Base-by-base conservation (phyloP, 2,329 filamentous ascomycete species). In the Claviceps sp. region DNA sequence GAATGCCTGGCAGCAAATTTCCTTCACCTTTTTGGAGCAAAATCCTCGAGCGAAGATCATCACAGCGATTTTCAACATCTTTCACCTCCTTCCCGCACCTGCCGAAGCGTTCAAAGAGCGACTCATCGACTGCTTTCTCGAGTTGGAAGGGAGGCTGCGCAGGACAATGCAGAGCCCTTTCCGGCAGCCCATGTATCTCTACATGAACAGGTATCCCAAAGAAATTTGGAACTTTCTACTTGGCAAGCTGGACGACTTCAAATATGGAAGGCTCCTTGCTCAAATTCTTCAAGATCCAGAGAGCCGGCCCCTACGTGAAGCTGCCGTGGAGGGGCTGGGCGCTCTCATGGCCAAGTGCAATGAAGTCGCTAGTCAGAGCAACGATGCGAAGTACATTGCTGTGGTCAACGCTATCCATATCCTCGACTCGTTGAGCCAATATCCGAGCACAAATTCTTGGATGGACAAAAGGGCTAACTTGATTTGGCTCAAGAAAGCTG, bases 11-110 rank as follows among this genome's bases (percentile, higher is more conserved):
- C 90, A 97, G 64, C 88, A 90, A 61, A 87, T 93, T 1, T 96
- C 91, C 0, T 98, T 98, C 66, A 90, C 85, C 1, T 83, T 96
- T 58, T 88, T 97, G 53, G 94, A 98, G 65, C 90, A 97, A 63
- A 86, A 93, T 59, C 79, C 80, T 14, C 83, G 88, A 59, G 95
- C 98, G 85, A 95, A 93, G 69, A 86, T 97, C 46, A 88, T 97
- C 39, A 86, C 89, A 2, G 88, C 91, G 0, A 94, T 97, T 50
- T 85, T 98, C 65, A 93, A 95, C 62, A 91, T 98, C 52, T 98
- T 98, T 66, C 90, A 97, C 64, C 77, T 98, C n/a, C 75, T 99
- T 4, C 93, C 94, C 0, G 78, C 88, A 0, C 88, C 88, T 9
- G 94, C 94, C 1, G 87, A 90, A 54, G 82, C 84, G 16, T 98